Conservation (phyloP, 2,329 filamentous ascomycete species). For the Diaporthe citri region DNA sequence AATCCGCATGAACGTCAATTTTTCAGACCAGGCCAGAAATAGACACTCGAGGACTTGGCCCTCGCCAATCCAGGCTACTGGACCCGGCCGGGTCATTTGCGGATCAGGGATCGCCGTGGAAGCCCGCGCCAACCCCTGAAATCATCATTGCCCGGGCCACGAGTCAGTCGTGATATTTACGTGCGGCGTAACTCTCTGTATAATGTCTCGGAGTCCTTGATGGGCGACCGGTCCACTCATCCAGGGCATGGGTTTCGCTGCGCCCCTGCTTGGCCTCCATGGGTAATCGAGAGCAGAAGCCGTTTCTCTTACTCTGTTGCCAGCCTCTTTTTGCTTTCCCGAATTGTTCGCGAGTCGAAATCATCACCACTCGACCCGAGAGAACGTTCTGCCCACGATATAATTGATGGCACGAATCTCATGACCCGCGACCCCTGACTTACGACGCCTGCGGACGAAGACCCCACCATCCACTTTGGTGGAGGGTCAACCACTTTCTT, state of each 20-base stretch:
- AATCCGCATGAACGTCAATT: slow-evolving; percentile 12
- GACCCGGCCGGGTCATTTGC: slow-evolving; percentile 23
- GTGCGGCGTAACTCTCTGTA: neutral
- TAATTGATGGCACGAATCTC: slow-evolving; percentile 22
- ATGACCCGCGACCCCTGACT: slow-evolving; percentile 28
- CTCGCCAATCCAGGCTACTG: slow-evolving; percentile 10
- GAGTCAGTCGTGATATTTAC: slow-evolving; percentile 35
- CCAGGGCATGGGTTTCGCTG: slow-evolving; percentile 24
- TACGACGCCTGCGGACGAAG: slow-evolving; percentile 12
- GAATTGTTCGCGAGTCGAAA: slow-evolving; percentile 23
- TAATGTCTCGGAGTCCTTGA: neutral
- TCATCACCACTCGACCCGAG: slow-evolving; percentile 12
- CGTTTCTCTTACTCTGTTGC: neutral
- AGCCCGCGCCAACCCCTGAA: slow-evolving; percentile 25
- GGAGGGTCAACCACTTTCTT: slow-evolving; percentile 15
- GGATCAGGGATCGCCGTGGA: slow-evolving; percentile 25
- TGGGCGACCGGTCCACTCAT: slow-evolving; percentile 12
- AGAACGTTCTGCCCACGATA: neutral
- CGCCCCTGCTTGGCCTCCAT: slow-evolving; percentile 30
- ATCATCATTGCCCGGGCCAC: neutral
- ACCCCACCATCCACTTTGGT: slow-evolving; percentile 14
- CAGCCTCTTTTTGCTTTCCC: neutral
- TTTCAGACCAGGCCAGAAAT: slow-evolving; percentile 25
- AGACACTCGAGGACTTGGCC: slow-evolving; percentile 12
- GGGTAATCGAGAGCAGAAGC: slow-evolving; percentile 16